Percentiles rank a stretch among this genome's conserved stretches.
Evolutionary conservation across 345 rosid genomes (phyloP).

Genomic region (Aegle marmelos): DNA sequence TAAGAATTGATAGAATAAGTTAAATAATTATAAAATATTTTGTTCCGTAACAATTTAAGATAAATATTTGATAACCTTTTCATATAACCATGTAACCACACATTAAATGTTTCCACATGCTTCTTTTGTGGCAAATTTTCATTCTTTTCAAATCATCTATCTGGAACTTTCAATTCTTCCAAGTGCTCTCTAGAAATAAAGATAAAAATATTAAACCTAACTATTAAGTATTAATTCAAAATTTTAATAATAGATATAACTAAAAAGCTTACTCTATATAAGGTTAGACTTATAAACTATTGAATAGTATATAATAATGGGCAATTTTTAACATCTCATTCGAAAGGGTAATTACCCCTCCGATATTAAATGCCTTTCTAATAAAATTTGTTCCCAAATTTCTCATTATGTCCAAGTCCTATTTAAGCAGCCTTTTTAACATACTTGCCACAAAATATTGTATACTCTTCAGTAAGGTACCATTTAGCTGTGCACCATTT

Average conservation of each 20-base stretch:
- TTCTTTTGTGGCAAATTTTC: no score
- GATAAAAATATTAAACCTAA: not conserved
- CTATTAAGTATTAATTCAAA: not conserved
- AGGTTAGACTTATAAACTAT: not conserved
- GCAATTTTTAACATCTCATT: not conserved
- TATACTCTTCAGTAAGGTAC: not conserved
- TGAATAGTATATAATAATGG: not conserved
- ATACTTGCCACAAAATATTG: not conserved
- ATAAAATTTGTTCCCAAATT: not conserved
- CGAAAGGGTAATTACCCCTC: no score
- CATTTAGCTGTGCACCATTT: not conserved
- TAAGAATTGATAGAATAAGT: not conserved
- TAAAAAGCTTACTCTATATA: not conserved
- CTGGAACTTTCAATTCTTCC: no score
- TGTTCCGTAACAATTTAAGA: no score
- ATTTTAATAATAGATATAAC: no score
- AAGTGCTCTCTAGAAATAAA: no score
- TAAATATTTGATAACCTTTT: no score
- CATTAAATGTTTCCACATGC: no score
- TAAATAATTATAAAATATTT: no score
- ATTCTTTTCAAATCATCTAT: no score
- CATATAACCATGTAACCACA: no score
- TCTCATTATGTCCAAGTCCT: not conserved
- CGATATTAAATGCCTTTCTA: not conserved
- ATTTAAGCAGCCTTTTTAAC: not conserved